Evolutionary conservation across 2,329 filamentous ascomycete genomes (phyloP), one percentile per base, ranked within the genome.

Genomic region (Harringtonia lauricola): DNA sequence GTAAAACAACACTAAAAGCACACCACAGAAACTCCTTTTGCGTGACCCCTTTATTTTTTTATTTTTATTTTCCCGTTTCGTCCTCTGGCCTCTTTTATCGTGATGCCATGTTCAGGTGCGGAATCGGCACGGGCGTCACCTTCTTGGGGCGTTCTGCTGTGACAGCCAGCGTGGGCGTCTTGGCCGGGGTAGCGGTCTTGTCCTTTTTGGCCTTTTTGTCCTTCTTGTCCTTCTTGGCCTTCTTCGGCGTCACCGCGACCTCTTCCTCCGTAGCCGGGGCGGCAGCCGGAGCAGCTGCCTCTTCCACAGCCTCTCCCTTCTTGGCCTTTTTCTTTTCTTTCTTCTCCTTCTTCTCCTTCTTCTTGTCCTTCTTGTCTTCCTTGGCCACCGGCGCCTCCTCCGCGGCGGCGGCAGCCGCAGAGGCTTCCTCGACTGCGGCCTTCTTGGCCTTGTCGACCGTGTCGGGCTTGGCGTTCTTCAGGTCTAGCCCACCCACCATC

Each of bases 61-160:
- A n/a, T n/a, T n/a, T n/a, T n/a, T n/a, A n/a, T n/a, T n/a, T n/a
- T n/a, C n/a, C n/a, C n/a, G n/a, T n/a, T n/a, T n/a, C n/a, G n/a
- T n/a, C n/a, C n/a, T n/a, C n/a, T n/a, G n/a, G n/a, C 29, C 3
- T 41, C 41, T 9, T 15, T 21, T 26, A 9, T 12, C 39, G 12
- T 8, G 9, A 19, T 15, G 22, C 2, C 5, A 30, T 24, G 24
- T 39, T 42, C 12, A 36, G 22, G 15, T 33, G 45, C 28, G 51
- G 51, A 29, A 46, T 31, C 21, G 51, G 51, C 22, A 52, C 41
- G 1, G 51, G 51, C 29, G 51, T 52, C 29, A 42, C 49, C 42
- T 50, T 53, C 30, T 45, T 48, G 17, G 41, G 28, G 22, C 8
- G 18, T 18, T 24, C 31, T 1, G 42, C 28, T 1, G 30, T 8